Conservation (phyloP, 768 basidiomycete genomes). For the Gloeopeniophorella convolvens region DNA sequence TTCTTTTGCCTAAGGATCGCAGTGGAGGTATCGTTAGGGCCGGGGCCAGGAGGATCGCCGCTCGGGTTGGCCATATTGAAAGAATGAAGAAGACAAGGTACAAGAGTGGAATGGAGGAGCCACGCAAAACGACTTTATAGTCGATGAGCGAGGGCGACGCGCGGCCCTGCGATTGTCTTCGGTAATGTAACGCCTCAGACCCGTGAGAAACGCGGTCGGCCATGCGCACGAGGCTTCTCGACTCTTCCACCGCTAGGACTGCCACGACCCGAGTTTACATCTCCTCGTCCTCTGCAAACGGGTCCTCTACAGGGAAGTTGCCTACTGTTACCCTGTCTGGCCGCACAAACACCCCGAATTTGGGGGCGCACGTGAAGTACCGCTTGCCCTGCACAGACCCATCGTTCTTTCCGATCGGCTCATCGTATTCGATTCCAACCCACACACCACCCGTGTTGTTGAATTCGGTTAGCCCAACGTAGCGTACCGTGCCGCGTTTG, state of each 20-base stretch:
- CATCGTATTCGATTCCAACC: constrained; percentile 94
- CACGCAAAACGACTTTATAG: constrained; percentile 8
- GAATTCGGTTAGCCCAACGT: constrained; percentile 76
- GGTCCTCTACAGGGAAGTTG: constrained; percentile 80
- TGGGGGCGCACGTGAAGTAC: constrained; percentile 78
- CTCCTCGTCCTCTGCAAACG: constrained; percentile 71
- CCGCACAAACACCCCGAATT: constrained; percentile 81
- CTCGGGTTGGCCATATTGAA: constrained; percentile 69
- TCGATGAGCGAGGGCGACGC: constrained; percentile 12
- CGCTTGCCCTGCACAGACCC: constrained; percentile 82
- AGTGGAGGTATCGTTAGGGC: constrained; percentile 84
- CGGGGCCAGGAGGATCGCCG: constrained; percentile 77
- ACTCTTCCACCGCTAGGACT: constrained; percentile 9
- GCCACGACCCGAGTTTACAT: constrained; percentile 38
- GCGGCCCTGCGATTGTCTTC: constrained; percentile 9
- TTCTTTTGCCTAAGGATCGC: constrained; percentile 97
- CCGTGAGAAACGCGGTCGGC: constrained; percentile 10
- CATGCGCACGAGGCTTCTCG: constrained; percentile 13
- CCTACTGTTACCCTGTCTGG: constrained; percentile 78
- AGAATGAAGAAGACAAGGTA: neutral
- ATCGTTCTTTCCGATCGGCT: constrained; percentile 93
- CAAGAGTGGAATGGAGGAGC: neutral
- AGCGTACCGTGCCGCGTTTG: constrained; percentile 82
- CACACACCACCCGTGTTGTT: constrained; percentile 59
- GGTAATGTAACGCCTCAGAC: no score